Evolutionary conservation across 441 rosid genomes (phyloP).

Genomic region (Brassica hybrid): DNA sequence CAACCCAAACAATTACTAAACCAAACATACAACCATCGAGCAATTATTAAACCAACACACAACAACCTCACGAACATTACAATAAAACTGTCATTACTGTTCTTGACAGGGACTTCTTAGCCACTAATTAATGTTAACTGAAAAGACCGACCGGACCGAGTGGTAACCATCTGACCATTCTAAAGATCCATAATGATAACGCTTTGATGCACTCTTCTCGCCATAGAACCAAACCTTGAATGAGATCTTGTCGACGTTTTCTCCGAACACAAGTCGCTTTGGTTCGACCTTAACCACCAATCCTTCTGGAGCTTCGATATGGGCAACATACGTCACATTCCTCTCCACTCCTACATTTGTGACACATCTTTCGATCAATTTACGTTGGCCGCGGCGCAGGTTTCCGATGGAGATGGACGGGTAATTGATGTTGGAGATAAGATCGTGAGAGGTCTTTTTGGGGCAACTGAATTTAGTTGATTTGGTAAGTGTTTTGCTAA

Average conservation of each 20-base stretch:
- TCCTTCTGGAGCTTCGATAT: conserved; percentile 54
- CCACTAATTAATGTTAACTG: conserved; percentile 53
- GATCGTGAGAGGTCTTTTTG: conserved; percentile 32
- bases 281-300: conserved; percentile 60
- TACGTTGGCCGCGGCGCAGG: conserved; percentile 42
- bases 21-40: not conserved
- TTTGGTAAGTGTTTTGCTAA: conserved; percentile 49
- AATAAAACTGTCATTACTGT: not conserved
- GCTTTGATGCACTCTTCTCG: conserved; percentile 46
- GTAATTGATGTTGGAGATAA: conserved; percentile 70
- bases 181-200: conserved; percentile 66
- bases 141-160: conserved; percentile 54
- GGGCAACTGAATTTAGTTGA: conserved; percentile 60
- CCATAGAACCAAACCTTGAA: conserved; percentile 56
- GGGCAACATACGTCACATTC: conserved; percentile 56
- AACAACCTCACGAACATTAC: not conserved
- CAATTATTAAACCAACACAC: not conserved
- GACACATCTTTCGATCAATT: conserved; percentile 54
- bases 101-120: conserved; percentile 12
- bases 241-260: conserved; percentile 38
- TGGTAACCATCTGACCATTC: conserved; percentile 60
- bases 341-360: conserved; percentile 64
- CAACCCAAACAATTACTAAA: not conserved
- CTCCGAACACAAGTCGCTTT: conserved; percentile 48
- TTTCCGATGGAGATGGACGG: conserved; percentile 75